Evolutionary conservation across 2,329 filamentous ascomycete species (phyloP).

Genomic region (Gnomoniopsis smithogilvyi): DNA sequence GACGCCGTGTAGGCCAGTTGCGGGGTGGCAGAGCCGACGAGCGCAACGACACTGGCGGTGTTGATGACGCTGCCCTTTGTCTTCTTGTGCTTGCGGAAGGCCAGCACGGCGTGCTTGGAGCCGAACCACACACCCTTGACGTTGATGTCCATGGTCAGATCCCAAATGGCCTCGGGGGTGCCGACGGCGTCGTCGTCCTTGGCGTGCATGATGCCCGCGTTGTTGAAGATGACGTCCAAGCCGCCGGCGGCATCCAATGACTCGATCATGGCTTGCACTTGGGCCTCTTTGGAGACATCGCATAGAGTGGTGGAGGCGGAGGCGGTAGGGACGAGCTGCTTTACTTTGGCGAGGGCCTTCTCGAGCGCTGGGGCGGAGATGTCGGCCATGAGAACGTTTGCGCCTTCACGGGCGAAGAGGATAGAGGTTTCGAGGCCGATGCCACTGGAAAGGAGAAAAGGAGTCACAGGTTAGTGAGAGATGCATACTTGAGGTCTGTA

Average conservation of each 20-base stretch:
- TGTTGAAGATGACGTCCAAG: slow-evolving; percentile 93
- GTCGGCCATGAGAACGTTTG: slow-evolving; percentile 80
- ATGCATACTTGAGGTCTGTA: neutral
- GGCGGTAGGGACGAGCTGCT: slow-evolving; percentile 64
- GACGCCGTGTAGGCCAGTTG: slow-evolving; percentile 91
- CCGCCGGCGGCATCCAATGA: slow-evolving; percentile 80
- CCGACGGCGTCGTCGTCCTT: slow-evolving; percentile 75
- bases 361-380: slow-evolving; percentile 76
- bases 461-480: neutral
- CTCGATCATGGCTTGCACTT: slow-evolving; percentile 73
- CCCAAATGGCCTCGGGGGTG: slow-evolving; percentile 90
- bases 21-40: slow-evolving; percentile 82
- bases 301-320: slow-evolving; percentile 32
- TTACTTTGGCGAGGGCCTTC: slow-evolving; percentile 71
- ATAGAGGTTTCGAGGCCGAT: slow-evolving; percentile 92
- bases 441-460: slow-evolving; percentile 51
- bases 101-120: slow-evolving; percentile 84
- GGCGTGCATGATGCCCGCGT: slow-evolving; percentile 94
- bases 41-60: slow-evolving; percentile 83
- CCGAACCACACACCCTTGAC: slow-evolving; percentile 99
- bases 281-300: slow-evolving; percentile 82
- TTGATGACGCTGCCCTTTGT: slow-evolving; percentile 81
- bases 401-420: slow-evolving; percentile 85
- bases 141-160: slow-evolving; percentile 89
- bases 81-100: slow-evolving; percentile 78